These are phyloP conservation scores for Penicillium glabrum DNA, from an alignment of 2,329 filamentous ascomycete species.

Conservation along the genomic window DNA sequence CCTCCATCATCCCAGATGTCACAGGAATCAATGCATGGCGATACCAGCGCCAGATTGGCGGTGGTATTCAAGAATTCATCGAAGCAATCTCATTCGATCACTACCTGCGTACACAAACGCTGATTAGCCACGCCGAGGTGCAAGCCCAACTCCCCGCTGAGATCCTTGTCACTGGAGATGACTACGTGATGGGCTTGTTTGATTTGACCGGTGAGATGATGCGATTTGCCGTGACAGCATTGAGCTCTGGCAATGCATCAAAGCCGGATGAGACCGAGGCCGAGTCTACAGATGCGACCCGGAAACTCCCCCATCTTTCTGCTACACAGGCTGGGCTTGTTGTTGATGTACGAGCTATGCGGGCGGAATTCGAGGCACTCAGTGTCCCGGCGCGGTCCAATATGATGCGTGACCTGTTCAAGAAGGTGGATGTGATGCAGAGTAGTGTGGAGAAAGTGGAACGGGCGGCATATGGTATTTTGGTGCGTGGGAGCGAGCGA, in stretches of 20 bases:
- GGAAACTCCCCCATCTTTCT: slow-evolving; percentile 20
- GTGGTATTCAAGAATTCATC: slow-evolving; percentile 88
- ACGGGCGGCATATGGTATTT: slow-evolving; percentile 80
- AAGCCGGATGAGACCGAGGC: slow-evolving; percentile 27
- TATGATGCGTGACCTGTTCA: slow-evolving; percentile 63
- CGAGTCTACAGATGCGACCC: not conserved
- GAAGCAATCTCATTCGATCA: slow-evolving; percentile 87
- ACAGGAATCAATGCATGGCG: slow-evolving; percentile 77
- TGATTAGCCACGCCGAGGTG: slow-evolving; percentile 69
- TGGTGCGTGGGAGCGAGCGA: slow-evolving; percentile 81
- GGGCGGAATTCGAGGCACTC: slow-evolving; percentile 73
- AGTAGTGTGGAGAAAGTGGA: slow-evolving; percentile 93
- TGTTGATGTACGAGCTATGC: slow-evolving; percentile 75
- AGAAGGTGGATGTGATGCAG: slow-evolving; percentile 85
- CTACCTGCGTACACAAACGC: slow-evolving; percentile 74
- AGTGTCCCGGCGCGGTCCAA: slow-evolving; percentile 54
- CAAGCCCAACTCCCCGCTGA: slow-evolving; percentile 44
- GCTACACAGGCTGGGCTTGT: slow-evolving; percentile 65
- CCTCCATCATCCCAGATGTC: slow-evolving; percentile 68
- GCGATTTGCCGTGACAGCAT: slow-evolving; percentile 87
- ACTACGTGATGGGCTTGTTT: slow-evolving; percentile 88
- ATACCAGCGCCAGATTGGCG: slow-evolving; percentile 74
- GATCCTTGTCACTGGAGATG: slow-evolving; percentile 70
- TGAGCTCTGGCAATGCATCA: slow-evolving; percentile 69
- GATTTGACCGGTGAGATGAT: slow-evolving; percentile 96